These are phyloP conservation scores for Chlamydomonas asymmetrica DNA, from an alignment of 139 green algal genomes.

Conservation along the genomic window DNA sequence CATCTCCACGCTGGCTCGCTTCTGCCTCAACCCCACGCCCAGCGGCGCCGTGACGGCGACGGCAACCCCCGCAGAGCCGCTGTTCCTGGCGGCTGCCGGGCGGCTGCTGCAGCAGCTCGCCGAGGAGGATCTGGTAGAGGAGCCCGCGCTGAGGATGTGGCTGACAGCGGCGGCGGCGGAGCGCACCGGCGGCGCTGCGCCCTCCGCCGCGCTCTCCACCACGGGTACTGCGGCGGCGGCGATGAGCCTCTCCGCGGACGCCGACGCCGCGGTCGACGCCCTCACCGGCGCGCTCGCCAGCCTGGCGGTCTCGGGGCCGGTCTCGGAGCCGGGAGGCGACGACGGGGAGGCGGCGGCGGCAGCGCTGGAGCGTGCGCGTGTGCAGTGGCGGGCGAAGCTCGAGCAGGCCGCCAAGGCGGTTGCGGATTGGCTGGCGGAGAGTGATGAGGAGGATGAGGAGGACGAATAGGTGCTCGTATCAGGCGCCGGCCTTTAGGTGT, in stretches of 20 bases:
- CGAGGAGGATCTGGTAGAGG: conserved; percentile 10
- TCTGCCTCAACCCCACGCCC: neutral
- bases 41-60: neutral
- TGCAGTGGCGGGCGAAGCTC: too few species aligned
- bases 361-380: too few species aligned
- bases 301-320: neutral
- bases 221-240: neutral
- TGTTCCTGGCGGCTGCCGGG: neutral
- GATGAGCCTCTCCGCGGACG: too few species aligned
- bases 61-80: neutral
- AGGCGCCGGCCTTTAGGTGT: too few species aligned
- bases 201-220: too few species aligned
- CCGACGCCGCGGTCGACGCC: neutral
- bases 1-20: conserved; percentile 3
- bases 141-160: neutral
- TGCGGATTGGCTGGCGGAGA: conserved; percentile 4
- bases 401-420: neutral
- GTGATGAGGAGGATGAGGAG: conserved; percentile 5
- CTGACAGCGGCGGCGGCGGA: neutral
- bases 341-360: too few species aligned
- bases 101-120: conserved; percentile 16
- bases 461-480: too few species aligned
- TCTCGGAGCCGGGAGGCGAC: neutral
- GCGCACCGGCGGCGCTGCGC: neutral
- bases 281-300: neutral